Evolutionary conservation across 2,329 filamentous ascomycete genomes (phyloP), one percentile per base, ranked within the genome.

Genomic region (Lasiodiplodia sp.): DNA sequence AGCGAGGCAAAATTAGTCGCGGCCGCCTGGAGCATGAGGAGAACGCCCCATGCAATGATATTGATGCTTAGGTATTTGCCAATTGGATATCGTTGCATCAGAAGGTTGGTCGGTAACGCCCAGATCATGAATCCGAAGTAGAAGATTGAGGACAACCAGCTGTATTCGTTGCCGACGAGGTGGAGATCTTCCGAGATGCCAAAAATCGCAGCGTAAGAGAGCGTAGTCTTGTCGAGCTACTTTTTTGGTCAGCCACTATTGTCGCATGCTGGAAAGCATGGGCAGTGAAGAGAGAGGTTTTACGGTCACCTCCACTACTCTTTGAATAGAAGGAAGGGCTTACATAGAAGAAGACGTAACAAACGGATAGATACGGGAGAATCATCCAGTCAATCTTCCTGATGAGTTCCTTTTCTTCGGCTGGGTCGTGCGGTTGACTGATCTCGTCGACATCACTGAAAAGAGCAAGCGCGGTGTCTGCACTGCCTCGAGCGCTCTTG

Each of bases 1-100:
- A 92, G 81, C 0, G 86, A 85, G 0, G 79, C 78, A 72, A 92
- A 92, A 75, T 85, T 88, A 55, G 80, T 81, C 71, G 87, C 87
- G 1, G 86, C 87, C 1, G 89, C 87, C 71, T 91, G 89, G 62
- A 86, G 85, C 0, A 88, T 88, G 0, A 92, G 80, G 3, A 87
- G 68, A 14, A 70, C 57, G 3, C 86, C 85, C 85, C 86, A 87
- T 71, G 86, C 79, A 6, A 86, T 72, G 1, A 84, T 84, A 70
- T 85, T 85, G 66, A 58, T 74, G 11, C 81, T 77, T 1, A 86
- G 77, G 66, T 83, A 85, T 69, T 83, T 85, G 4, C 81, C 84
- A 1, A 83, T 74, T 0, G 84, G 84, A 16, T 86, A 72, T 2
- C 88, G 69, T n/a, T 71, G 70, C 58, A 63, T 63, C 10, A 55